Evolutionary conservation across 2,329 filamentous ascomycete genomes (phyloP).

Genomic region (Fusarium sambucinum): DNA sequence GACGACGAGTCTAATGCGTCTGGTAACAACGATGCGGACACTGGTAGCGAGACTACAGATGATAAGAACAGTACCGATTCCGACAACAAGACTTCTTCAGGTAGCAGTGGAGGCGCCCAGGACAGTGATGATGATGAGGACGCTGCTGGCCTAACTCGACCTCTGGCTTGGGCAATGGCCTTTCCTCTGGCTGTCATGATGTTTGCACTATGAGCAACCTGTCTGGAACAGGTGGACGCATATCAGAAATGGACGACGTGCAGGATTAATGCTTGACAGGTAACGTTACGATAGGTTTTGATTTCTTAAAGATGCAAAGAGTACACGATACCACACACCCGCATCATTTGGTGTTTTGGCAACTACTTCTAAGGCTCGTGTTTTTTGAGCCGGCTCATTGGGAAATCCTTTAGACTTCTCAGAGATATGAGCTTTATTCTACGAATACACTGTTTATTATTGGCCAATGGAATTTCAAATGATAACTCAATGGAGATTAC

Average conservation of each 20-base stretch:
- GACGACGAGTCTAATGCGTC: conserved; percentile 60
- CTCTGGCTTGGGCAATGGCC: conserved; percentile 51
- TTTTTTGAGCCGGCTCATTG: conserved; percentile 21
- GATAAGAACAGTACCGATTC: conserved; percentile 41
- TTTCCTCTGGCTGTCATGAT: conserved; percentile 53
- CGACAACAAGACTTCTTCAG: conserved; percentile 31
- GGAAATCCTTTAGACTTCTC: conserved; percentile 10
- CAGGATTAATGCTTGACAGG: conserved; percentile 26
- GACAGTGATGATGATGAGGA: conserved; percentile 48
- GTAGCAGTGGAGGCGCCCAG: conserved; percentile 38
- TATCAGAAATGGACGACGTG: conserved; percentile 11
- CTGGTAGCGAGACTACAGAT: conserved; percentile 47
- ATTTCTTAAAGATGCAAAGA: conserved; percentile 38
- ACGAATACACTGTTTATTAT: conserved; percentile 33
- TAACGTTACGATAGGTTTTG: conserved; percentile 25
- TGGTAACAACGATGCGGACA: conserved; percentile 58
- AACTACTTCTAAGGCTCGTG: conserved; percentile 29
- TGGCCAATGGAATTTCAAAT: conserved; percentile 2
- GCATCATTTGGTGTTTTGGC: conserved; percentile 9
- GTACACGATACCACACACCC: conserved; percentile 36
- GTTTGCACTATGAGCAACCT: conserved; percentile 48
- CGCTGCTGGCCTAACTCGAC: conserved; percentile 48
- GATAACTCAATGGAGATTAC: neutral
- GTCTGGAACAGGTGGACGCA: neutral
- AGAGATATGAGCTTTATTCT: conserved; percentile 24